These are phyloP conservation scores for Amanita thiersii DNA, from an alignment of 768 basidiomycete genomes.

Conservation along the genomic window DNA sequence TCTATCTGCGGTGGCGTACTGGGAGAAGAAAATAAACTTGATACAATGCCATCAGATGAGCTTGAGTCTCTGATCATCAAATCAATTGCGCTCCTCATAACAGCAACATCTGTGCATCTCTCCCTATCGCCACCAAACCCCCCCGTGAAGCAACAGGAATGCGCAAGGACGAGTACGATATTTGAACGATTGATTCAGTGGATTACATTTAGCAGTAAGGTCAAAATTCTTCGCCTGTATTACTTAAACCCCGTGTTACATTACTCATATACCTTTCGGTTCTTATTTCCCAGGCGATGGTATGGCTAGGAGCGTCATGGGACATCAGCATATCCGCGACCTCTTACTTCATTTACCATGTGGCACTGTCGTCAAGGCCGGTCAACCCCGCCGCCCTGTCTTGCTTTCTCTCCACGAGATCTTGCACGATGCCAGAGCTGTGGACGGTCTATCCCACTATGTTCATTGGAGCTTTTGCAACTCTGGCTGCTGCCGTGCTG, in stretches of 20 bases:
- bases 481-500: conserved; percentile 19
- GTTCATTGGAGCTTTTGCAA: conserved; percentile 18
- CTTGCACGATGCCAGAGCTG: conserved; percentile 6
- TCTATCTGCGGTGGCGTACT: neutral
- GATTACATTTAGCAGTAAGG: conserved; percentile 29
- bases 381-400: conserved; percentile 7
- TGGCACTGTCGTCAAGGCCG: neutral
- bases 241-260: conserved; percentile 1
- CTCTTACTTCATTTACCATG: conserved; percentile 6
- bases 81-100: conserved; percentile 17
- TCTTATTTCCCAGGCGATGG: conserved; percentile 15
- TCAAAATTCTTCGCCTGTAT: conserved; percentile 13
- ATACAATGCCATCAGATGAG: neutral
- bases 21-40: conserved; percentile 1
- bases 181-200: conserved; percentile 29
- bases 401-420: conserved; percentile 3
- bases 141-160: conserved; percentile 24
- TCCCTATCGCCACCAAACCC: conserved; percentile 32
- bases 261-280: conserved; percentile 4
- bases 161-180: conserved; percentile 21
- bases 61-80: conserved; percentile 12
- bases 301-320: conserved; percentile 21
- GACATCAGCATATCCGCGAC: conserved; percentile 10
- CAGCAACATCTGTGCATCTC: conserved; percentile 25
- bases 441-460: conserved; percentile 15